Conservation (phyloP, 148 eudicot species). For the Arctostaphylos glauca region DNA sequence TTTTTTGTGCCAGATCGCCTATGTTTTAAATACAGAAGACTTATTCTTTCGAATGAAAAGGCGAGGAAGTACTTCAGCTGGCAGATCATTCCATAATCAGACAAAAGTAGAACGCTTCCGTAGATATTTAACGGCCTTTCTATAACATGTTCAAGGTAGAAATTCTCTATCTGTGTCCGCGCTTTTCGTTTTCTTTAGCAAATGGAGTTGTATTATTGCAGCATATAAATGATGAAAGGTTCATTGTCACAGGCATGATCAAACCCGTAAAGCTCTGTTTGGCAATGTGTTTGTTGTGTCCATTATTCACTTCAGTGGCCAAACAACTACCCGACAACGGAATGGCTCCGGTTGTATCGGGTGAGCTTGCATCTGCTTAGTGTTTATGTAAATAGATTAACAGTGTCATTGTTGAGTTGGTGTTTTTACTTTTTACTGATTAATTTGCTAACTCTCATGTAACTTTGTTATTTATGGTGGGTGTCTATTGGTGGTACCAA, state of each 20-base stretch:
- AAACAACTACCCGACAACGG: constrained; percentile 12
- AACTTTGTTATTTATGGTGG: neutral
- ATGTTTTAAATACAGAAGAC: constrained; percentile 88
- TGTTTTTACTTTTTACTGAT: neutral
- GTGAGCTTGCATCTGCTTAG: constrained; percentile 13
- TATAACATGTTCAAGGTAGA: constrained; percentile 21
- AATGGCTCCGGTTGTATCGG: neutral
- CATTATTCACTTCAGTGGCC: constrained; percentile 15
- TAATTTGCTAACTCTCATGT: neutral
- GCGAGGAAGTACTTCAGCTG: constrained; percentile 28
- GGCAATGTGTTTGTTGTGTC: neutral
- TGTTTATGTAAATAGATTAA: constrained; percentile 27
- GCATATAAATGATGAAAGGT: neutral
- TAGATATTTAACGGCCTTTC: constrained; percentile 35
- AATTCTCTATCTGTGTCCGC: neutral
- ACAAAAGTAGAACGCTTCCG: constrained; percentile 49
- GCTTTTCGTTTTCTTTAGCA: neutral
- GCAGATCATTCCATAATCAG: constrained; percentile 23
- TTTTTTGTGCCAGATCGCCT: constrained; percentile 57
- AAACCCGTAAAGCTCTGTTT: constrained; percentile 17
- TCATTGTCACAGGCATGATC: constrained; percentile 13
- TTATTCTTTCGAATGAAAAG: constrained; percentile 49
- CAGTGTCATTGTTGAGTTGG: constrained; percentile 10
- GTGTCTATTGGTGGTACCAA: neutral
- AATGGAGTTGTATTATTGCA: neutral